Conservation (phyloP, 179 eudicot genomes). For the Heliamphora pulchella region DNA sequence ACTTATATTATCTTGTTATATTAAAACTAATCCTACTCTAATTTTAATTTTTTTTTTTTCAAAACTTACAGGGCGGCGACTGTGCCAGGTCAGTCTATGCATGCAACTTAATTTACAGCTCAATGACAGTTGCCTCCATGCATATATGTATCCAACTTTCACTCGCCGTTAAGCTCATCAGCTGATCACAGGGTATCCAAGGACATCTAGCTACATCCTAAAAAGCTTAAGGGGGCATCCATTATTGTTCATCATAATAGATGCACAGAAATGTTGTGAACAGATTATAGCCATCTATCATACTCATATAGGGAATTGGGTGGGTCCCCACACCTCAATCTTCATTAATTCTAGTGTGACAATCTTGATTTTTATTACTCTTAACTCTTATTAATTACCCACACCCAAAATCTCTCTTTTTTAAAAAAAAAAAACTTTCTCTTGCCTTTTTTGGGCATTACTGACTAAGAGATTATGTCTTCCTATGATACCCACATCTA, state of each 20-base stretch:
- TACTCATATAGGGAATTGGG: too few relatives aligned
- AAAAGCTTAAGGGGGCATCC: conserved; percentile 20
- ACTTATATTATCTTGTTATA: too few relatives aligned
- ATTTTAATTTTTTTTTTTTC: too few relatives aligned
- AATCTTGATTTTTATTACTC: conserved; percentile 44
- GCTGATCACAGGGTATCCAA: conserved; percentile 30
- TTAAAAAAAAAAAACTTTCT: too few relatives aligned
- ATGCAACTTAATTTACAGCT: too few relatives aligned
- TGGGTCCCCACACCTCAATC: conserved; percentile 29
- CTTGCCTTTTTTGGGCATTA: conserved; percentile 9
- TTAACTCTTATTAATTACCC: too few relatives aligned
- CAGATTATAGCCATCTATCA: neutral
- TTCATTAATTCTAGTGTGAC: conserved; percentile 38
- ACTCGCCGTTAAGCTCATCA: neutral
- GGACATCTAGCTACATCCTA: conserved; percentile 23
- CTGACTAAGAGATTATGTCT: too few relatives aligned
- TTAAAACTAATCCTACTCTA: too few relatives aligned
- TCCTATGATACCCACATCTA: too few relatives aligned
- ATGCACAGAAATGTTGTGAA: conserved; percentile 12
- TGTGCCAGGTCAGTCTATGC: too few relatives aligned
- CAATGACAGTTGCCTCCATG: neutral
- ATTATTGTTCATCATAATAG: conserved; percentile 31
- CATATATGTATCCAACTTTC: too few relatives aligned
- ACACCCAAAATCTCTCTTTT: conserved; percentile 18
- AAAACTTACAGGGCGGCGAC: too few relatives aligned